Evolutionary conservation across 371 early-diverging fungal species (phyloP).

Genomic region (Mortierella sp.): DNA sequence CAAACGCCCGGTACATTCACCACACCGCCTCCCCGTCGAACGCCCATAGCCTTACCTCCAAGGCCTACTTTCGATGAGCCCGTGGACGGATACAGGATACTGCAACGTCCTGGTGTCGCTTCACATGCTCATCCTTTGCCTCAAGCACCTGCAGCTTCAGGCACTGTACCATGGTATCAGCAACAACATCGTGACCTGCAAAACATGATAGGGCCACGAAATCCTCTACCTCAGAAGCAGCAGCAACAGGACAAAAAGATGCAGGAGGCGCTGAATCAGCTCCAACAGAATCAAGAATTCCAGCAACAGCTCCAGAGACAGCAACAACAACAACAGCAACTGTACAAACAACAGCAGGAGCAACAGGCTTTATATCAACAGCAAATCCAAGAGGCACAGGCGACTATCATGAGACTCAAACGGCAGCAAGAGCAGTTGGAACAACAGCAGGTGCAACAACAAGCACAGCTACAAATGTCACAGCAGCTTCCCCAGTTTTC

Average conservation of each 20-base stretch:
- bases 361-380: conserved; percentile 40
- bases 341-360: conserved; percentile 36
- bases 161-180: conserved; percentile 50
- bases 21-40: conserved; percentile 3
- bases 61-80: conserved; percentile 27
- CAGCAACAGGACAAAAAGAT: conserved; percentile 22
- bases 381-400: conserved; percentile 44
- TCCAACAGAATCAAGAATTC: conserved; percentile 39
- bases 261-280: conserved; percentile 17
- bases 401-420: conserved; percentile 38
- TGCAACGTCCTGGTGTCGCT: conserved; percentile 37
- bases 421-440: conserved; percentile 39
- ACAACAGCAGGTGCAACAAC: conserved; percentile 16
- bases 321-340: conserved; percentile 44
- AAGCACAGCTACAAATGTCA: conserved; percentile 8
- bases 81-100: conserved; percentile 45
- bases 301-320: conserved; percentile 35
- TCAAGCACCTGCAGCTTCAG: conserved; percentile 9
- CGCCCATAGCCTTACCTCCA: conserved; percentile 36
- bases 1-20: background rate
- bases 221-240: conserved; percentile 12
- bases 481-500: conserved; percentile 7
- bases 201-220: conserved; percentile 41
- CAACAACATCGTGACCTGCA: conserved; percentile 54
- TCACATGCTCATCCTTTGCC: background rate